phyloP scores from a whole-genome alignment of 495 filamentous ascomycete species.

The Aspergillus mulundensis region DNA sequence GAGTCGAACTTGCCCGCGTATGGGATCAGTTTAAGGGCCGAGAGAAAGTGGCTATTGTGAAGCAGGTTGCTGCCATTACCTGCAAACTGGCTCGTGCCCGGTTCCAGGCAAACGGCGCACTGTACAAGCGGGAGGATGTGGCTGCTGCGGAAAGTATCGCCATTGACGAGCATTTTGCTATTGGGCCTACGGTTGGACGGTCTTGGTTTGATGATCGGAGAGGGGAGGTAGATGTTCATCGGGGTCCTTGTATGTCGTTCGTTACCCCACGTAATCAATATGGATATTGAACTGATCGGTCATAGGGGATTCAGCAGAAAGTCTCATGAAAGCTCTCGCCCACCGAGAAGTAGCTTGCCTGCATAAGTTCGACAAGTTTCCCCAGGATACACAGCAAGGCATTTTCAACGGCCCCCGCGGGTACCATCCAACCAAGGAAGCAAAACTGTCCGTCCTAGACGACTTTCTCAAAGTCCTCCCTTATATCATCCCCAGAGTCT shows the following conservation, averaged over 20 bases:
- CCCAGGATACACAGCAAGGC: neutral
- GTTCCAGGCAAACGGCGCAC: neutral
- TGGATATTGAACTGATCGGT: too few relatives aligned
- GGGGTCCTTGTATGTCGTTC: constrained; percentile 3
- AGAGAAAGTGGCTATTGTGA: neutral
- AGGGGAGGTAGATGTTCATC: neutral
- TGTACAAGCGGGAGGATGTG: neutral
- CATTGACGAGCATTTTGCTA: neutral
- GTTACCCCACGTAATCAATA: too few relatives aligned
- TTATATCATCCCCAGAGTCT: neutral
- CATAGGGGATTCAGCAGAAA: too few relatives aligned
- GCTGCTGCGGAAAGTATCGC: neutral
- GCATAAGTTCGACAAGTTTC: neutral
- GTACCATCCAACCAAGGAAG: neutral
- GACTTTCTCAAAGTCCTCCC: neutral
- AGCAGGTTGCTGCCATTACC: neutral
- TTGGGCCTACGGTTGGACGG: constrained; percentile 4
- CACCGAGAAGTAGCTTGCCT: too few relatives aligned
- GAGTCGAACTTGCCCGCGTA: neutral
- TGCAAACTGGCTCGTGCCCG: neutral
- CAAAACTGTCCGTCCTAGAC: neutral
- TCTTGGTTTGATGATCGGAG: constrained; percentile 1
- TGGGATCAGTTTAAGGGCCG: constrained; percentile 6
- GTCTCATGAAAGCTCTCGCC: too few relatives aligned
- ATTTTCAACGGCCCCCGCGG: neutral